Conservation (phyloP, 192 early-diverging fungal genomes). For the Podila epicladia region DNA sequence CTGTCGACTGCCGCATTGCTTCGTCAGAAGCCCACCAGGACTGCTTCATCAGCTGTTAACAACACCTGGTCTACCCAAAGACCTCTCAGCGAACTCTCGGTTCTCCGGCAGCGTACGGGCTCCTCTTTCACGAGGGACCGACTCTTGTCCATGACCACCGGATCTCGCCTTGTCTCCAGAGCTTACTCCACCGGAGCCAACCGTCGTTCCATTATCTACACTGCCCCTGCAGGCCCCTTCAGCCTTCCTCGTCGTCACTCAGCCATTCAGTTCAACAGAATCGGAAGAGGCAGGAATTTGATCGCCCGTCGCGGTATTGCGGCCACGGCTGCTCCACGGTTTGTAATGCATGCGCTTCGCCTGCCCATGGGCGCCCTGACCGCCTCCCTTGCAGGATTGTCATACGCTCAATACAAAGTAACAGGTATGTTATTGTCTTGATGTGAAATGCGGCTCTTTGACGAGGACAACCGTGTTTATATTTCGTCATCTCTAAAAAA, state of each 20-base stretch:
- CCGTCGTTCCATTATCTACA: not conserved
- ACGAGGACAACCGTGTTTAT: not conserved
- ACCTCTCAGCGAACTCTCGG: not conserved
- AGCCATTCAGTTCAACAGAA: constrained; percentile 32
- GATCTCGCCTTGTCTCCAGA: constrained; percentile 32
- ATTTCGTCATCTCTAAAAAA: not conserved
- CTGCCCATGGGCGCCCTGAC: constrained; percentile 68
- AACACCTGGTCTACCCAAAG: not conserved
- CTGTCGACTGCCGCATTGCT: constrained; percentile 35
- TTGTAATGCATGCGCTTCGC: constrained; percentile 58
- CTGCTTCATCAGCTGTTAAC: not conserved
- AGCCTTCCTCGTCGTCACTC: constrained; percentile 39
- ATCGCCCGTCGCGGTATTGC: constrained; percentile 39
- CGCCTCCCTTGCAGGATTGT: constrained; percentile 65
- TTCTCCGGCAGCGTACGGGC: not conserved
- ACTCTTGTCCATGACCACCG: constrained; percentile 17
- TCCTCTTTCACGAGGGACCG: not conserved
- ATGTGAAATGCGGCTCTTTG: not conserved
- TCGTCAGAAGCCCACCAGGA: constrained; percentile 2
- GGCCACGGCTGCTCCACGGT: constrained; percentile 50
- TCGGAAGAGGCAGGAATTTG: constrained; percentile 8
- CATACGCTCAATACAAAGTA: constrained; percentile 71
- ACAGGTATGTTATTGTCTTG: constrained; percentile 50
- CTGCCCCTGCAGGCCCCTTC: constrained; percentile 9
- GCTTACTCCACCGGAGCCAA: constrained; percentile 31